Evolutionary conservation across 179 eudicot genomes (phyloP).

Genomic region (Heliamphora pulchella): DNA sequence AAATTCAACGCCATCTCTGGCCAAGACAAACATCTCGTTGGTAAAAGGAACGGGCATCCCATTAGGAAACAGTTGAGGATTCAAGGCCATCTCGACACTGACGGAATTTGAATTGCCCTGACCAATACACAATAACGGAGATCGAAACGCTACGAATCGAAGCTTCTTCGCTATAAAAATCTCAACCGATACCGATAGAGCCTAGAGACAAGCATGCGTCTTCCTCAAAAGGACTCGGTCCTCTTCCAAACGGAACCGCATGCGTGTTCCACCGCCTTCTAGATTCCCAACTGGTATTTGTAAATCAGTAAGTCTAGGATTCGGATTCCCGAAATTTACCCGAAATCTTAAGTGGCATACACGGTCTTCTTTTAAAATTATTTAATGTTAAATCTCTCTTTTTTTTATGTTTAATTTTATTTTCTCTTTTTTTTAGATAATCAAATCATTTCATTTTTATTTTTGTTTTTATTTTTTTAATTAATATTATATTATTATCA

Average conservation of each 20-base stretch:
- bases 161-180: background rate
- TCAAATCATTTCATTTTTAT: too few species aligned
- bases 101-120: background rate
- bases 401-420: too few species aligned
- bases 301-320: too few species aligned
- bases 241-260: background rate
- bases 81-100: slow-evolving; percentile 49
- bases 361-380: too few species aligned
- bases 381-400: too few species aligned
- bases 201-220: background rate
- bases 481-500: too few species aligned
- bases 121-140: background rate
- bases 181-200: background rate
- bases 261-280: slow-evolving; percentile 12
- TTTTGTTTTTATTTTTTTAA: too few species aligned
- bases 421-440: too few species aligned
- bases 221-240: background rate
- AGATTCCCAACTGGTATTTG: background rate
- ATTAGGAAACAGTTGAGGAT: slow-evolving; percentile 73
- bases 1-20: slow-evolving; percentile 89
- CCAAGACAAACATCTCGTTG: slow-evolving; percentile 75
- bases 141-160: background rate
- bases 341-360: too few species aligned
- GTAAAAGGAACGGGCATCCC: slow-evolving; percentile 84
- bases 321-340: too few species aligned